These are phyloP conservation scores for Tetrapisispora iriomotensis DNA, from an alignment of 805 yeast genomes.

Conservation along the genomic window DNA sequence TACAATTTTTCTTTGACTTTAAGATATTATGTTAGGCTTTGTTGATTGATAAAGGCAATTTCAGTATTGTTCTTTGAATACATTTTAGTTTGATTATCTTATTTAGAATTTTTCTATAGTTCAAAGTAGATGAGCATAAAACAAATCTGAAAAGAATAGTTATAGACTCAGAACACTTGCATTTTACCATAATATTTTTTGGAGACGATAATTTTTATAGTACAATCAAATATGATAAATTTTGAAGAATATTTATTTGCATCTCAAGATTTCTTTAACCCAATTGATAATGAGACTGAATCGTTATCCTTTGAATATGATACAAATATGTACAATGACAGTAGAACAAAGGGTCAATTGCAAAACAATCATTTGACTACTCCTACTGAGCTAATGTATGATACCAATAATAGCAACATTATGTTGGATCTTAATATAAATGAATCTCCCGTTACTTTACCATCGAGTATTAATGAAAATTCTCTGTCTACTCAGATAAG, in stretches of 20 bases:
- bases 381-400: neutral
- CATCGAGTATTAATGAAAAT: neutral
- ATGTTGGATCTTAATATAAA: neutral
- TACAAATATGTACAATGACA: neutral
- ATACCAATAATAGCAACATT: neutral
- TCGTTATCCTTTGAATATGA: neutral
- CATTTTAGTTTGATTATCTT: too few relatives aligned
- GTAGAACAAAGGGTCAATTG: neutral
- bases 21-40: too few relatives aligned
- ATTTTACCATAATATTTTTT: too few relatives aligned
- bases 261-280: conserved; percentile 1
- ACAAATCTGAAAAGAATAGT: too few relatives aligned
- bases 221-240: conserved; percentile 1
- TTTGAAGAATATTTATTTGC: conserved; percentile 2
- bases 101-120: too few relatives aligned
- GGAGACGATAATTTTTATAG: too few relatives aligned
- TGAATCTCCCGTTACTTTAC: neutral
- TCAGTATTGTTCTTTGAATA: too few relatives aligned
- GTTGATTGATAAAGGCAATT: too few relatives aligned
- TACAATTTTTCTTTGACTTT: too few relatives aligned
- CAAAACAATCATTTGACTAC: neutral
- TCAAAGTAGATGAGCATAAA: too few relatives aligned
- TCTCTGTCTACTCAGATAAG: neutral
- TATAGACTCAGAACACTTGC: too few relatives aligned
- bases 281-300: neutral